A percentile compares a stretch with the other conserved stretches of the same genome.
Evolutionary conservation across 768 basidiomycete species (phyloP).

Genomic region (Xerocomellus chrysenteron): DNA sequence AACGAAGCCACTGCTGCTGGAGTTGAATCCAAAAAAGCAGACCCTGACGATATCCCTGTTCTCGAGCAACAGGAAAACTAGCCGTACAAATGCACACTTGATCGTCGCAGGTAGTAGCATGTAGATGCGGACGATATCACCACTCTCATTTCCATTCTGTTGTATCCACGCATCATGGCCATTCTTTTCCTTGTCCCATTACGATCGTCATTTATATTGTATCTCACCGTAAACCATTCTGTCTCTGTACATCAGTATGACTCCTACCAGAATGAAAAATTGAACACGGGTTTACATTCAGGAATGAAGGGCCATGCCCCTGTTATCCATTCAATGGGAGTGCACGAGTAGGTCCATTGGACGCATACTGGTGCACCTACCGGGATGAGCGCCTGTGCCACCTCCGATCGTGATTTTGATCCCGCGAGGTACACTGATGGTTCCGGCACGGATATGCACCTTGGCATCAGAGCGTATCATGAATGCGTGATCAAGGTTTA

Average conservation of each 20-base stretch:
- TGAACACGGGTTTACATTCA: not conserved
- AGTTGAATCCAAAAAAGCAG: conserved; percentile 7
- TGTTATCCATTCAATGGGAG: no score
- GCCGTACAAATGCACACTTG: not conserved
- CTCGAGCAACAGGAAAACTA: conserved; percentile 2
- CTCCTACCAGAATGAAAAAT: conserved; percentile 4
- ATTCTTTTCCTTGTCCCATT: not conserved
- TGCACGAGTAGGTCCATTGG: no score
- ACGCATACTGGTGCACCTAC: no score
- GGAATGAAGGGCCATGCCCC: not conserved
- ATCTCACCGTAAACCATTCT: conserved; percentile 7
- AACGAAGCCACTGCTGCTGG: conserved; percentile 1
- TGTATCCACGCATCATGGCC: conserved; percentile 2
- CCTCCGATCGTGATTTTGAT: no score
- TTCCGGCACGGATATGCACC: no score
- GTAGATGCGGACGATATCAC: not conserved
- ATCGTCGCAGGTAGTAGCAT: not conserved
- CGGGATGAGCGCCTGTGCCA: no score
- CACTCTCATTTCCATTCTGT: conserved; percentile 1
- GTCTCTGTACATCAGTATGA: conserved; percentile 18
- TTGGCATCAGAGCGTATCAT: no score
- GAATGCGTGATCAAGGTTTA: no score
- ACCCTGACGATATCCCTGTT: not conserved
- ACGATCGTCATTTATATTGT: conserved; percentile 12
- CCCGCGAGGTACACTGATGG: no score